phyloP scores from a whole-genome alignment of 257 asterid species.

The Primulina huaijiensis region DNA sequence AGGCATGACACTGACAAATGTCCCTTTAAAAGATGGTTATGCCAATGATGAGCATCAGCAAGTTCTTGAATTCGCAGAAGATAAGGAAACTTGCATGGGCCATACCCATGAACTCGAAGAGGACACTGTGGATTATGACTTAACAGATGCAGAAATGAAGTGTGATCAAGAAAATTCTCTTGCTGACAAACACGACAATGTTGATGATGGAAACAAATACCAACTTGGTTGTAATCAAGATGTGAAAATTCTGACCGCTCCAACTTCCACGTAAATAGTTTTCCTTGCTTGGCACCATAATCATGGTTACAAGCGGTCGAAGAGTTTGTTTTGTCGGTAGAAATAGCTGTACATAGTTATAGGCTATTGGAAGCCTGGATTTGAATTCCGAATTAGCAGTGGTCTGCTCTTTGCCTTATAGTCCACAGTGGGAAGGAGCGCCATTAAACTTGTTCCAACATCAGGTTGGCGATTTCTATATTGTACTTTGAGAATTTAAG shows the following conservation, averaged over 20 bases:
- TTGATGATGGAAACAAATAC: slow-evolving; percentile 30
- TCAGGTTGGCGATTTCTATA: neutral
- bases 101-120: slow-evolving; percentile 27
- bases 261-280: slow-evolving; percentile 25
- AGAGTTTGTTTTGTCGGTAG: slow-evolving; percentile 19
- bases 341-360: slow-evolving; percentile 43
- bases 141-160: slow-evolving; percentile 8
- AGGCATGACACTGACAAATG: slow-evolving; percentile 47
- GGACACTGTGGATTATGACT: slow-evolving; percentile 26
- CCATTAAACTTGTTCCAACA: neutral
- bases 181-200: slow-evolving; percentile 20
- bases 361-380: slow-evolving; percentile 29
- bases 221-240: slow-evolving; percentile 44
- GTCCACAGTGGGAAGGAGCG: neutral
- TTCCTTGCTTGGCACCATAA: neutral
- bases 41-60: slow-evolving; percentile 37
- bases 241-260: slow-evolving; percentile 31
- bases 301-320: slow-evolving; percentile 19
- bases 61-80: slow-evolving; percentile 28
- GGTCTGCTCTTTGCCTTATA: neutral
- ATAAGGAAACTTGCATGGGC: slow-evolving; percentile 26
- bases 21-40: slow-evolving; percentile 46
- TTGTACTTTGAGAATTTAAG: neutral
- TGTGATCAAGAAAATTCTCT: slow-evolving; percentile 17
- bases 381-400: neutral